A percentile compares a stretch with the other conserved stretches of the same genome.
Conservation (phyloP, 1,284 basidiomycete genomes). For the Trametes polyzona region DNA sequence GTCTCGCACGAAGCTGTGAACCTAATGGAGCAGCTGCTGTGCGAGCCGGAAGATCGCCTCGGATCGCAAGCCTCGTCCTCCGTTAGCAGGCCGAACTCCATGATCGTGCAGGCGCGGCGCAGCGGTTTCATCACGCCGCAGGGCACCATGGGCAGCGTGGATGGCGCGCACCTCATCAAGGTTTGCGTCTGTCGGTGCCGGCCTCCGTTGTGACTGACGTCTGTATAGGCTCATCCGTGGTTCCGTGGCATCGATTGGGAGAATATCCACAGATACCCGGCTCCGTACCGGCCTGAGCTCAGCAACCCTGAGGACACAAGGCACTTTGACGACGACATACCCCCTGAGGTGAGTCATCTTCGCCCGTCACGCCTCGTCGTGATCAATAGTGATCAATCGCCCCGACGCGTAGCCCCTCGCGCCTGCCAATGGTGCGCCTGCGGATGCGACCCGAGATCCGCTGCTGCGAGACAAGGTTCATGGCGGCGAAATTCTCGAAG, state of each 20-base stretch:
- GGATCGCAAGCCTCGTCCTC: slow-evolving; percentile 75
- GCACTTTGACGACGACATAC: slow-evolving; percentile 94
- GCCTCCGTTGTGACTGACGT: slow-evolving; percentile 27
- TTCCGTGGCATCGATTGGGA: slow-evolving; percentile 87
- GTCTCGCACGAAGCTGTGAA: slow-evolving; percentile 87
- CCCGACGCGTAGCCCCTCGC: slow-evolving; percentile 70
- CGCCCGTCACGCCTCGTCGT: not conserved
- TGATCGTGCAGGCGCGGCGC: slow-evolving; percentile 73
- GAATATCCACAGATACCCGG: slow-evolving; percentile 76
- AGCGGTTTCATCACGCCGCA: slow-evolving; percentile 69
- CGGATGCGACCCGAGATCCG: slow-evolving; percentile 86
- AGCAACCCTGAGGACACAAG: slow-evolving; percentile 80
- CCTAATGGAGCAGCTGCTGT: slow-evolving; percentile 87
- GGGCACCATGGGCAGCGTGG: slow-evolving; percentile 55
- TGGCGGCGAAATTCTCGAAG: slow-evolving; percentile 84
- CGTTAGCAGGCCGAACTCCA: slow-evolving; percentile 75
- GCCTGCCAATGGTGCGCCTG: slow-evolving; percentile 83
- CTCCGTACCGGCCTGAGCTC: slow-evolving; percentile 90
- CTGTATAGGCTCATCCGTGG: slow-evolving; percentile 77
- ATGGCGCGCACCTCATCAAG: slow-evolving; percentile 90
- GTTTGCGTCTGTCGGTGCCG: slow-evolving; percentile 41
- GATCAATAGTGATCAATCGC: slow-evolving; percentile 11
- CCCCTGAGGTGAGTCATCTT: slow-evolving; percentile 72
- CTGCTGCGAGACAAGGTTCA: slow-evolving; percentile 84
- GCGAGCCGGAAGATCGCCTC: slow-evolving; percentile 92